Base-by-base conservation (phyloP, 2,329 filamentous ascomycete genomes). In the Microdochium nivale region DNA sequence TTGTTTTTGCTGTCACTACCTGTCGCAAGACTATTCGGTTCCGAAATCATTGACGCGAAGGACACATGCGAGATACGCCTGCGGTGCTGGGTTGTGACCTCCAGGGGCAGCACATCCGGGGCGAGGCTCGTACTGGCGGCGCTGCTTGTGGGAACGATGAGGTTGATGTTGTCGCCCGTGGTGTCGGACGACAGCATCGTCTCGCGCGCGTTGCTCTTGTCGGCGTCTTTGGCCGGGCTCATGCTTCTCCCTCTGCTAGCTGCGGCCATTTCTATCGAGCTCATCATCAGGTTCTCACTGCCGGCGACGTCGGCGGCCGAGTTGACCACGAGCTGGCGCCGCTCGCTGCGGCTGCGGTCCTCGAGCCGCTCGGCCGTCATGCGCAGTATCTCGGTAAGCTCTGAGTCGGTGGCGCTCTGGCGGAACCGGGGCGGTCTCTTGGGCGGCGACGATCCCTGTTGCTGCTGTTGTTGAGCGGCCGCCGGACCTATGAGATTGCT, bases 281-380 rank as follows among this genome's bases (percentile, higher is more conserved):
- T 44, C 16, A 25, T 44, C 16, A 25, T 48, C 23, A 33, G 32
- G 16, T 32, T 46, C 30, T 44, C 13, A n/a, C 50, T 27, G 37
- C 32, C 49, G 25, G 55, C 40, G 23, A 44, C 19, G 21, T 44
- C 33, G 24, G 53, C 48, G 16, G 49, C 44, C 5, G 56, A 51
- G 8, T 52, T 23, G 55, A 60, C 55, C 33, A 65, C 33, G 1
- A 61, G 64, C 57, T 65, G 62, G 25, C 64, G 54, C 27, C 62
- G 54, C n/a, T 54, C n/a, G 47, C 61, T 64, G n/a, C 58, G 56
- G 10, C 52, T 59, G 3, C 71, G 71, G 3, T 73, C 68, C 21
- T 70, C 66, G 14, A 81, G 67, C 10, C 78, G 67, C 64, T 74
- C 67, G 25, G 80, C 79, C 1, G 78, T 82, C 32, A 70, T 76